A percentile compares a stretch with the other conserved stretches of the same genome.
phyloP scores from a whole-genome alignment of 768 basidiomycete species.

The Suillus placidus region DNA sequence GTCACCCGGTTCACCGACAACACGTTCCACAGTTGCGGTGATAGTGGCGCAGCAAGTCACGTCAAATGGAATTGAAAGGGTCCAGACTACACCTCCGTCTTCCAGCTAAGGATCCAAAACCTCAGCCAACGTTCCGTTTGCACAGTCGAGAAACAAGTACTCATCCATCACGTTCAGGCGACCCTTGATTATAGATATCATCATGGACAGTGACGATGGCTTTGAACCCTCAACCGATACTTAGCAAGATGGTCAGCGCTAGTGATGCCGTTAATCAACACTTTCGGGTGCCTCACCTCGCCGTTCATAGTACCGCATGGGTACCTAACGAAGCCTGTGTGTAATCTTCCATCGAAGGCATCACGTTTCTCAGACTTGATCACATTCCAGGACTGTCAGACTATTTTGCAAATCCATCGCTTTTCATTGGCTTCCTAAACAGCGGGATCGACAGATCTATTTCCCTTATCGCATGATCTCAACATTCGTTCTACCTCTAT shows the following conservation, averaged over 20 bases:
- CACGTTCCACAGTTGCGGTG: slow-evolving; percentile 10
- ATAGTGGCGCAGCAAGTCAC: slow-evolving; percentile 32
- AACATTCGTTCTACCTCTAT: background rate
- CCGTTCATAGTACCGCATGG: no score
- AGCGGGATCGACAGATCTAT: slow-evolving; percentile 3
- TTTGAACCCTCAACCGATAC: slow-evolving; percentile 5
- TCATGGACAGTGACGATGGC: slow-evolving; percentile 15
- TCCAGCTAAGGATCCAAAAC: background rate
- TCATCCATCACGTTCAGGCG: background rate
- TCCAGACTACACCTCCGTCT: slow-evolving; percentile 19
- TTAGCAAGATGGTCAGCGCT: background rate
- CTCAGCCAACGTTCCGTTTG: slow-evolving; percentile 18
- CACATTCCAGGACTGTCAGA: slow-evolving; percentile 6
- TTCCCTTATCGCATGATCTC: background rate
- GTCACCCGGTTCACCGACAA: slow-evolving; percentile 16
- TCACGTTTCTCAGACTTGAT: slow-evolving; percentile 6
- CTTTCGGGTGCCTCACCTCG: background rate
- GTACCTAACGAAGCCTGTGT: slow-evolving; percentile 12
- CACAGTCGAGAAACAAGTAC: slow-evolving; percentile 15
- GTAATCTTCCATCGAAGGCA: background rate
- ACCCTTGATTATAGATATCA: slow-evolving; percentile 26
- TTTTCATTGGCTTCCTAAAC: slow-evolving; percentile 10
- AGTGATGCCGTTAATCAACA: background rate
- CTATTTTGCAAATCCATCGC: background rate
- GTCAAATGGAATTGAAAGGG: slow-evolving; percentile 30